Conservation (phyloP, 2,329 filamentous ascomycete genomes). For the Trichoderma sp. region DNA sequence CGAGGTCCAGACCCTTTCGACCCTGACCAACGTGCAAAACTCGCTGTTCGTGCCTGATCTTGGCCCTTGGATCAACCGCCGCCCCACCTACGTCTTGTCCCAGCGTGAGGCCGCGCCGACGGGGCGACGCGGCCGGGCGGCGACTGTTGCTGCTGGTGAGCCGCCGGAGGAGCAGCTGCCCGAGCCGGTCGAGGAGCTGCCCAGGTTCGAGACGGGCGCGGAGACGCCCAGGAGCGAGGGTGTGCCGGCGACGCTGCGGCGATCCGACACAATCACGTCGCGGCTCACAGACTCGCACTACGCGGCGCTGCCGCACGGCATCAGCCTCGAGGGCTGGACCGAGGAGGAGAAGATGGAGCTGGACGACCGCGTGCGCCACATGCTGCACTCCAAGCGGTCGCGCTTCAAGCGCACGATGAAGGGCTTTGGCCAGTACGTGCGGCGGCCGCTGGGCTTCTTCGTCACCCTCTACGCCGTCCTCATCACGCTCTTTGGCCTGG, state of each 20-base stretch:
- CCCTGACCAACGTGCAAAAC: conserved; percentile 86
- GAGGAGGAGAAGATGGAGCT: conserved; percentile 72
- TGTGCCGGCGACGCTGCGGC: conserved; percentile 35
- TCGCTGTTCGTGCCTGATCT: conserved; percentile 83
- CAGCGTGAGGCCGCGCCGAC: conserved; percentile 39
- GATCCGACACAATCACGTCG: conserved; percentile 64
- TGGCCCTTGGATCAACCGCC: conserved; percentile 72
- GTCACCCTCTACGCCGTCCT: conserved; percentile 81
- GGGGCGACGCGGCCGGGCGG: background rate
- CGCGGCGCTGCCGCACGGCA: conserved; percentile 76
- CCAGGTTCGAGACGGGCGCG: conserved; percentile 29
- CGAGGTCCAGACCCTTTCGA: conserved; percentile 79
- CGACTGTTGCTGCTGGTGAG: background rate
- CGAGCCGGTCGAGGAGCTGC: conserved; percentile 25
- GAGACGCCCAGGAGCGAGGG: conserved; percentile 28
- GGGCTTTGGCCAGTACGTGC: conserved; percentile 79
- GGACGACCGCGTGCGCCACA: conserved; percentile 84
- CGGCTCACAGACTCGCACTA: conserved; percentile 70
- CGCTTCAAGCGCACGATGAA: conserved; percentile 78
- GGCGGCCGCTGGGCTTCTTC: conserved; percentile 75
- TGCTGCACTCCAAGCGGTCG: conserved; percentile 78
- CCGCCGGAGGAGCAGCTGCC: background rate
- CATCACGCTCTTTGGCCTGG: conserved; percentile 81
- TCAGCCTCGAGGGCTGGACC: conserved; percentile 72
- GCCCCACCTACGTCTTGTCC: conserved; percentile 75